phyloP scores from a whole-genome alignment of 1,284 basidiomycete species.

The Phylloporus sp. region DNA sequence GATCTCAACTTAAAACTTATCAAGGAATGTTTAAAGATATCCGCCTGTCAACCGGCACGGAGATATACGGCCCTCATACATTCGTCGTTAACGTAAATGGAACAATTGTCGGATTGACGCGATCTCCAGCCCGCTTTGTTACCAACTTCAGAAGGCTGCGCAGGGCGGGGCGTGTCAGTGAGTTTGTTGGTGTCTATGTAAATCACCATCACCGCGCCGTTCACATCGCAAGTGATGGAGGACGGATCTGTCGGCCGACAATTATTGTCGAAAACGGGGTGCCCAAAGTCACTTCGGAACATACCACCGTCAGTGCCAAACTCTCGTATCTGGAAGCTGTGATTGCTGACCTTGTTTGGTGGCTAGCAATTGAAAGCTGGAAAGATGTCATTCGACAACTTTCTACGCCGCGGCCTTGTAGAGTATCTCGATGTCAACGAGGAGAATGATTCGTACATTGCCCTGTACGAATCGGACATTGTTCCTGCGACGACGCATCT shows the following conservation, averaged over 20 bases:
- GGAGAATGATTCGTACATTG: slow-evolving; percentile 98
- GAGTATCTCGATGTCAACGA: slow-evolving; percentile 99
- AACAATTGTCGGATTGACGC: slow-evolving; percentile 92
- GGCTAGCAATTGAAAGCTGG: slow-evolving; percentile 80
- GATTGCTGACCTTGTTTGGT: slow-evolving; percentile 20
- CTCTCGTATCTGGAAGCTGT: slow-evolving; percentile 5
- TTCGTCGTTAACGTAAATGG: slow-evolving; percentile 99
- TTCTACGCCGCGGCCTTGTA: slow-evolving; percentile 93
- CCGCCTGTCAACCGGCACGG: slow-evolving; percentile 88
- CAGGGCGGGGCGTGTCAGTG: slow-evolving; percentile 90
- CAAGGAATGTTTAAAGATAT: slow-evolving; percentile 69
- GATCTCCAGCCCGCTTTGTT: slow-evolving; percentile 88
- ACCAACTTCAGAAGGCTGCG: slow-evolving; percentile 90
- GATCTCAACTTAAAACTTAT: slow-evolving; percentile 16
- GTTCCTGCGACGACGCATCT: slow-evolving; percentile 88
- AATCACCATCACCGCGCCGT: slow-evolving; percentile 96
- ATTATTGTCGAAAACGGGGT: slow-evolving; percentile 93
- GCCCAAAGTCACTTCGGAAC: slow-evolving; percentile 81
- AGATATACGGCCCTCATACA: slow-evolving; percentile 91
- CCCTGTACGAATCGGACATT: slow-evolving; percentile 92
- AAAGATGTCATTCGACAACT: slow-evolving; percentile 90
- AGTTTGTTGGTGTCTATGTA: slow-evolving; percentile 97
- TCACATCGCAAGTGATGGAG: slow-evolving; percentile 97
- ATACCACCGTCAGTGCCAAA: slow-evolving; percentile 66
- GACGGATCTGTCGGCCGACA: slow-evolving; percentile 96